A percentile compares a stretch with the other conserved stretches of the same genome.
Conservation (phyloP, 2,329 filamentous ascomycete species). For the Huntiella decipiens region DNA sequence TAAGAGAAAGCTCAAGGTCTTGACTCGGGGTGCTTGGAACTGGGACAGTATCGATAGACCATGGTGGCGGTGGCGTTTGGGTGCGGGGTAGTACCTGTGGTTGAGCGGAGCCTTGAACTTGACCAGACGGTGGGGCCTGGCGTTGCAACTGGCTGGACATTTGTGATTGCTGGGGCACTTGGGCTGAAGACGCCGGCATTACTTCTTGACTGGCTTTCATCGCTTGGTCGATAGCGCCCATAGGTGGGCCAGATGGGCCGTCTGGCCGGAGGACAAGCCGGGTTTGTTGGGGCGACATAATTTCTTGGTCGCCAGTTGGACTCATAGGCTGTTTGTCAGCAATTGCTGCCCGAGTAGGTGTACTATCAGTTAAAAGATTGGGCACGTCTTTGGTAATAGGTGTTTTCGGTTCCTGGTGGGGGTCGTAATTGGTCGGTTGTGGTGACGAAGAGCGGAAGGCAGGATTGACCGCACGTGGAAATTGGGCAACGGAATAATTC, state of each 20-base stretch:
- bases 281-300: neutral
- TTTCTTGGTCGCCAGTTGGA: neutral
- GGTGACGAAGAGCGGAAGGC: conserved; percentile 91
- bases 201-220: neutral
- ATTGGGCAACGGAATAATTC: conserved; percentile 85
- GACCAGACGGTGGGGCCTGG: neutral
- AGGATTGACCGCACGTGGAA: conserved; percentile 85
- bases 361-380: conserved; percentile 3
- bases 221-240: neutral
- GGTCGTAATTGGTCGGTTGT: conserved; percentile 81
- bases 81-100: conserved; percentile 5
- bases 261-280: conserved; percentile 2
- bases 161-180: neutral
- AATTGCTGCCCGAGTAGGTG: neutral
- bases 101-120: conserved; percentile 1
- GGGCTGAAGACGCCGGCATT: neutral
- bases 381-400: conserved; percentile 31
- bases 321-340: neutral
- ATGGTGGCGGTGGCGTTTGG: conserved; percentile 1
- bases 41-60: neutral
- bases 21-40: no score
- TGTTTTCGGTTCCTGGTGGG: conserved; percentile 72
- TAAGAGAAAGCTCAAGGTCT: no score
- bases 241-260: neutral
- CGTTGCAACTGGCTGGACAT: neutral